These are phyloP conservation scores for Linum tenue DNA, from an alignment of 345 rosid genomes.

Conservation along the genomic window DNA sequence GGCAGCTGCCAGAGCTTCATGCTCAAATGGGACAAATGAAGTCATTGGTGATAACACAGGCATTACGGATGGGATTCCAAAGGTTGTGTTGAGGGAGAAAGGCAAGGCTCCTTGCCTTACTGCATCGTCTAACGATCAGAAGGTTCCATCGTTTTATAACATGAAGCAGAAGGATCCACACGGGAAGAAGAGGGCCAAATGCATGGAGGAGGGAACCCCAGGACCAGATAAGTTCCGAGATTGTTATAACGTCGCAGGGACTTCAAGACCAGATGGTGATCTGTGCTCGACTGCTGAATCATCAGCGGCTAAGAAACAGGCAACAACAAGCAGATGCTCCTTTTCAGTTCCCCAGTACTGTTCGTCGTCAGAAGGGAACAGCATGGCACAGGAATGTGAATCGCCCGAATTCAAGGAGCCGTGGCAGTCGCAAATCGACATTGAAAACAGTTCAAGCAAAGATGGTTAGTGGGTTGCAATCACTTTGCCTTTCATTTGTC, in stretches of 20 bases:
- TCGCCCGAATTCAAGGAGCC: conserved; percentile 25
- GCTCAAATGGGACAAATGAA: conserved; percentile 37
- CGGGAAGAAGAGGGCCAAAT: conserved; percentile 47
- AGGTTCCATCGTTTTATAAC: conserved; percentile 45
- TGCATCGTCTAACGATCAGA: conserved; percentile 70
- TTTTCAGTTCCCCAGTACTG: conserved; percentile 56
- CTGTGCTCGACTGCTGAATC: conserved; percentile 73
- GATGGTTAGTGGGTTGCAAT: conserved; percentile 19
- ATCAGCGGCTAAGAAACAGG: conserved; percentile 40
- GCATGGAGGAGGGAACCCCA: conserved; percentile 22
- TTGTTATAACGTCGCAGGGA: conserved; percentile 15
- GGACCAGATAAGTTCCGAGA: conserved; percentile 10
- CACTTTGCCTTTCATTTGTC: neutral
- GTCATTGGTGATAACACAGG: conserved; percentile 60
- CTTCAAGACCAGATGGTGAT: conserved; percentile 37
- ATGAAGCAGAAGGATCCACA: conserved; percentile 15
- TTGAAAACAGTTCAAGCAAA: too few species aligned
- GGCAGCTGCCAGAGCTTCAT: conserved; percentile 39
- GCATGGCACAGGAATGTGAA: conserved; percentile 33
- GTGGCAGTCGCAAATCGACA: too few species aligned
- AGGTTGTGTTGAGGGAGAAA: conserved; percentile 32
- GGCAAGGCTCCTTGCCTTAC: conserved; percentile 32
- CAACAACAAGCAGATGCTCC: conserved; percentile 28
- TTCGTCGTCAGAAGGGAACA: conserved; percentile 37
- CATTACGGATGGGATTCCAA: conserved; percentile 29